Conservation (phyloP, 441 rosid genomes). For the Capsella rubella region DNA sequence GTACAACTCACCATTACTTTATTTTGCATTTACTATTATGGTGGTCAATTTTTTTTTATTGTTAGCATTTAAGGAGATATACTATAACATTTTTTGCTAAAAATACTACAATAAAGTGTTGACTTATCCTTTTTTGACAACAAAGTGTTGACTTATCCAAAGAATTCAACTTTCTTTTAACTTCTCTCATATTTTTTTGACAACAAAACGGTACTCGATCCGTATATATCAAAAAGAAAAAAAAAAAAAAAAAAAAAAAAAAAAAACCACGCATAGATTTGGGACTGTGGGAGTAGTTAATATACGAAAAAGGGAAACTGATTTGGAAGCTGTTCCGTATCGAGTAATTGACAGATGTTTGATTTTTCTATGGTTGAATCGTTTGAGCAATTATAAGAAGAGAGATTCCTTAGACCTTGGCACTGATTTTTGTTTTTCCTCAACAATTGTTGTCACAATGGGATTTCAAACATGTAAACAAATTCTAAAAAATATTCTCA, state of each 20-base stretch:
- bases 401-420: not conserved
- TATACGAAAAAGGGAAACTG: constrained; percentile 2
- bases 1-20: not conserved
- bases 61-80: constrained; percentile 16
- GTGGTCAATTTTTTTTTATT: constrained; percentile 27
- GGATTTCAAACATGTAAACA: not conserved
- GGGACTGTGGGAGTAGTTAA: not conserved
- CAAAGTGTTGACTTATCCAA: not conserved
- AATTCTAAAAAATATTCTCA: not conserved
- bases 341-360: not conserved
- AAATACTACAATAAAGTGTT: not conserved
- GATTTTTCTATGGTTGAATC: not conserved
- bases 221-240: not conserved
- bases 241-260: not conserved
- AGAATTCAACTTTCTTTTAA: too few relatives aligned
- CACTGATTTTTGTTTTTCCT: not conserved
- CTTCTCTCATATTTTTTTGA: too few relatives aligned
- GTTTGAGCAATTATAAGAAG: not conserved
- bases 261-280: not conserved
- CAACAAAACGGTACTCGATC: too few relatives aligned
- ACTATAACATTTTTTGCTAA: not conserved
- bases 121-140: not conserved
- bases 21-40: not conserved
- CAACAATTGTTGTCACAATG: not conserved
- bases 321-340: not conserved